A percentile compares a stretch with the other conserved stretches of the same genome.
These are phyloP conservation scores for Penicillium sp. DNA, from an alignment of 2,329 filamentous ascomycete genomes.

Conservation along the genomic window DNA sequence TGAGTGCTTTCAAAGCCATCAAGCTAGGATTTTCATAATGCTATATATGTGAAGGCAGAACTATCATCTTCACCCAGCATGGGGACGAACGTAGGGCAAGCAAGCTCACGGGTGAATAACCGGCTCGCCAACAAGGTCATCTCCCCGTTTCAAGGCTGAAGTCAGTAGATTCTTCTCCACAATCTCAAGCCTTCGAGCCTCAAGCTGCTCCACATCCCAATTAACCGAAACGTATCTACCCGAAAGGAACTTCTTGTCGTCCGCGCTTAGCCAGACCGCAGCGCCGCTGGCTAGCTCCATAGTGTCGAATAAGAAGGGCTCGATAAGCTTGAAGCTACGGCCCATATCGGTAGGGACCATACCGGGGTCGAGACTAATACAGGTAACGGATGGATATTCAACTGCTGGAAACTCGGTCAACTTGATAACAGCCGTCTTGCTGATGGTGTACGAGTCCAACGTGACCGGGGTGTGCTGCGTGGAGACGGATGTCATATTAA, in stretches of 20 bases:
- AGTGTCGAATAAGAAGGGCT: slow-evolving; percentile 17
- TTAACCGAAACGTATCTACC: slow-evolving; percentile 21
- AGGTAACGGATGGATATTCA: slow-evolving; percentile 40
- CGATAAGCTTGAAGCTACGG: slow-evolving; percentile 16
- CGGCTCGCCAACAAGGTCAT: too few relatives aligned
- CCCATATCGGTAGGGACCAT: slow-evolving; percentile 32
- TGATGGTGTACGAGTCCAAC: slow-evolving; percentile 37
- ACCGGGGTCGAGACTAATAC: slow-evolving; percentile 41
- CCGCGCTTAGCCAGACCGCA: slow-evolving; percentile 23
- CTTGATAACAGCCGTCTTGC: slow-evolving; percentile 40
- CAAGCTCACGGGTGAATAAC: too few relatives aligned
- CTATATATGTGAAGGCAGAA: too few relatives aligned
- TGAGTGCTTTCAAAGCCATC: too few relatives aligned
- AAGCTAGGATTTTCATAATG: too few relatives aligned
- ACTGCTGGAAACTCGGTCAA: slow-evolving; percentile 36
- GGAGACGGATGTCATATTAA: slow-evolving; percentile 34
- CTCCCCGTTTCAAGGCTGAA: too few relatives aligned
- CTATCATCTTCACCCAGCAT: too few relatives aligned
- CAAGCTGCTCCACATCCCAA: slow-evolving; percentile 27
- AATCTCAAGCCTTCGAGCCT: slow-evolving; percentile 23
- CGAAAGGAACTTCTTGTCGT: slow-evolving; percentile 21
- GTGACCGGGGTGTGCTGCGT: slow-evolving; percentile 25
- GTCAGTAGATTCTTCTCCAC: background rate
- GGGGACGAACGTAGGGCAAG: too few relatives aligned
- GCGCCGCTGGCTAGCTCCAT: slow-evolving; percentile 17